These are phyloP conservation scores for Eucalyptus shirleyi DNA, from an alignment of 345 rosid species.

Conservation along the genomic window DNA sequence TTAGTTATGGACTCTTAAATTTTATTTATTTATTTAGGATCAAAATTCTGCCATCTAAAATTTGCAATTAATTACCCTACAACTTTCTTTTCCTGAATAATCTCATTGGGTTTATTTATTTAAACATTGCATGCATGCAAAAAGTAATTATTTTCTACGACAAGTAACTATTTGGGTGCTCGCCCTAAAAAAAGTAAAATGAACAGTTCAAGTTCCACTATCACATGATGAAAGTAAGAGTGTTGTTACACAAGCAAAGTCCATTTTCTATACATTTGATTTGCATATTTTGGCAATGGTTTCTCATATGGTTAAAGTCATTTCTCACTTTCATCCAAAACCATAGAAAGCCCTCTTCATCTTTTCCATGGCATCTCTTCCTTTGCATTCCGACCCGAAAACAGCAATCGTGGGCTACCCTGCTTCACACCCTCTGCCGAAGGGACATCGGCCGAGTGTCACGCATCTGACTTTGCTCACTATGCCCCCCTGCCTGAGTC, in stretches of 20 bases:
- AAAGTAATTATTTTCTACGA: neutral
- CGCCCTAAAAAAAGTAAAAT: too few relatives aligned
- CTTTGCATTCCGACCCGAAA: neutral
- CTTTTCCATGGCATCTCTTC: neutral
- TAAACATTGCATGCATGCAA: neutral
- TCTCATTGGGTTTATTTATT: neutral
- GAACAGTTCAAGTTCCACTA: neutral
- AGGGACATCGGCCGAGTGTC: neutral
- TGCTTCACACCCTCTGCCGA: neutral
- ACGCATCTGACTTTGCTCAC: too few relatives aligned
- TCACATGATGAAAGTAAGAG: neutral
- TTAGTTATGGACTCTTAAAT: too few relatives aligned
- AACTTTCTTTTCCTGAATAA: too few relatives aligned
- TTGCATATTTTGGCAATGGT: neutral
- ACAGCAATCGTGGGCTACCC: neutral
- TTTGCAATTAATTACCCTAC: too few relatives aligned
- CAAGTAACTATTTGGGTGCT: too few relatives aligned
- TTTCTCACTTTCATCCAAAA: neutral
- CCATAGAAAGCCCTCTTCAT: neutral
- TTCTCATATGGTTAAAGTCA: neutral
- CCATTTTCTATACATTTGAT: neutral
- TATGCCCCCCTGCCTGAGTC: too few relatives aligned
- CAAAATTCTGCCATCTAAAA: too few relatives aligned
- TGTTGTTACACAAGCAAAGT: neutral
- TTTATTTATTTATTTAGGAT: too few relatives aligned